phyloP scores from a whole-genome alignment of 208 protist species.

The Acanthamoeba lenticulata region DNA sequence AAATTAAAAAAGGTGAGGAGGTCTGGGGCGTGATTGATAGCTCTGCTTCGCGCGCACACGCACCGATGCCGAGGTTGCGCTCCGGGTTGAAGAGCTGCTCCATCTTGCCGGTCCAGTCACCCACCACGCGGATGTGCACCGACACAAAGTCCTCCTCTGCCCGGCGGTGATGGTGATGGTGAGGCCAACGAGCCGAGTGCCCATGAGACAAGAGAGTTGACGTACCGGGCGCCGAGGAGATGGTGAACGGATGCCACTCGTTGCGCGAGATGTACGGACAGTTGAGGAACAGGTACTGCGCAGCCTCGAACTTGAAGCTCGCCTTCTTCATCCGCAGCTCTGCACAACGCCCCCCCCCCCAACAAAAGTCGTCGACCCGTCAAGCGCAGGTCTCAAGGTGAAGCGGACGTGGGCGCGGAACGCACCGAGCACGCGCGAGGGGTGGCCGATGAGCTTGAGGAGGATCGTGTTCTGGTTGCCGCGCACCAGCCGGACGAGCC shows the following conservation, averaged over 20 bases:
- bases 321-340: slow-evolving; percentile 75
- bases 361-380: no score
- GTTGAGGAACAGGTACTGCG: slow-evolving; percentile 91
- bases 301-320: slow-evolving; percentile 83
- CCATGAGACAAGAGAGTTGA: slow-evolving; percentile 72
- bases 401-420: no score
- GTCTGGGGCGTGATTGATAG: no score
- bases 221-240: slow-evolving; percentile 87
- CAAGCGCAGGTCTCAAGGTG: no score
- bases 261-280: slow-evolving; percentile 84
- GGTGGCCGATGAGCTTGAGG: slow-evolving; percentile 1
- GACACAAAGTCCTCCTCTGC: slow-evolving; percentile 69
- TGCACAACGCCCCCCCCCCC: no score
- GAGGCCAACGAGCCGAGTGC: slow-evolving; percentile 67
- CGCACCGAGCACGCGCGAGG: slow-evolving; percentile 66
- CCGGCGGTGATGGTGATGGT: no score
- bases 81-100: slow-evolving; percentile 78
- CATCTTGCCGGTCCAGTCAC: slow-evolving; percentile 84
- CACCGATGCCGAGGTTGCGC: slow-evolving; percentile 72
- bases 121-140: slow-evolving; percentile 80
- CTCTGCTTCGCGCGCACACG: background rate
- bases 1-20: no score
- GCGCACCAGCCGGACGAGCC: slow-evolving; percentile 80
- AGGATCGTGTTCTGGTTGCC: slow-evolving; percentile 79
- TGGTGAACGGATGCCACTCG: slow-evolving; percentile 93